Conservation (phyloP, 2,329 filamentous ascomycete species). For the Fusarium albidum region DNA sequence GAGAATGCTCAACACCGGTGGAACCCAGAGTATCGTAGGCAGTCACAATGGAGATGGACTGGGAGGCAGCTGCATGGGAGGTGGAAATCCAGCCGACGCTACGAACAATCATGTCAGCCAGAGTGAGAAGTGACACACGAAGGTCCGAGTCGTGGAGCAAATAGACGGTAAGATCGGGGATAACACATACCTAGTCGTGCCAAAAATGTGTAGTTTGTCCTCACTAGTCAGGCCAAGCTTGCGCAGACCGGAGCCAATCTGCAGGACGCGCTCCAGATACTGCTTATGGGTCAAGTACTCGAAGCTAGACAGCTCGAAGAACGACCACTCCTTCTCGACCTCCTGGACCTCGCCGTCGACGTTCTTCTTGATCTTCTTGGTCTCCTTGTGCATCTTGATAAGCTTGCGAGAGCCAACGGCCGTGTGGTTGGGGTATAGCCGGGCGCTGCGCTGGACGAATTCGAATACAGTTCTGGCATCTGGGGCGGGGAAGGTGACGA, state of each 20-base stretch:
- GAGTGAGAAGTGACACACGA: not conserved
- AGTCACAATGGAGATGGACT: constrained; percentile 91
- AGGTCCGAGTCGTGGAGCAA: not conserved
- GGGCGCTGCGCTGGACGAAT: constrained; percentile 74
- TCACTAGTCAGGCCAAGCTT: constrained; percentile 74
- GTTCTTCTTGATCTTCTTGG: constrained; percentile 89
- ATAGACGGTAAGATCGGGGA: not conserved
- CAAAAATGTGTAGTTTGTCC: constrained; percentile 82
- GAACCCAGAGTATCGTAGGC: constrained; percentile 93
- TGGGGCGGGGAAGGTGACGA: constrained; percentile 70
- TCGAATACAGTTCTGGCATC: constrained; percentile 82
- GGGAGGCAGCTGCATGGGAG: constrained; percentile 79
- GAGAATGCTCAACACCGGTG: constrained; percentile 84
- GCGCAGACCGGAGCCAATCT: constrained; percentile 77
- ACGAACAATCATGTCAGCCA: constrained; percentile 10
- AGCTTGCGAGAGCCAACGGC: constrained; percentile 77
- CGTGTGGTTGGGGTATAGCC: constrained; percentile 67
- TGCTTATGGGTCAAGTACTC: constrained; percentile 80
- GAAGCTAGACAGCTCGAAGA: constrained; percentile 83
- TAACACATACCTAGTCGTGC: constrained; percentile 73
- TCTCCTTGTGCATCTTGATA: constrained; percentile 80
- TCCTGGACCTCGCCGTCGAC: constrained; percentile 81
- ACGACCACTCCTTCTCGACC: constrained; percentile 91
- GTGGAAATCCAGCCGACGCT: constrained; percentile 85
- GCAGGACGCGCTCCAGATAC: constrained; percentile 74